These are phyloP conservation scores for Zasmidium citrigriseum DNA, from an alignment of 2,329 filamentous ascomycete genomes.

Conservation along the genomic window DNA sequence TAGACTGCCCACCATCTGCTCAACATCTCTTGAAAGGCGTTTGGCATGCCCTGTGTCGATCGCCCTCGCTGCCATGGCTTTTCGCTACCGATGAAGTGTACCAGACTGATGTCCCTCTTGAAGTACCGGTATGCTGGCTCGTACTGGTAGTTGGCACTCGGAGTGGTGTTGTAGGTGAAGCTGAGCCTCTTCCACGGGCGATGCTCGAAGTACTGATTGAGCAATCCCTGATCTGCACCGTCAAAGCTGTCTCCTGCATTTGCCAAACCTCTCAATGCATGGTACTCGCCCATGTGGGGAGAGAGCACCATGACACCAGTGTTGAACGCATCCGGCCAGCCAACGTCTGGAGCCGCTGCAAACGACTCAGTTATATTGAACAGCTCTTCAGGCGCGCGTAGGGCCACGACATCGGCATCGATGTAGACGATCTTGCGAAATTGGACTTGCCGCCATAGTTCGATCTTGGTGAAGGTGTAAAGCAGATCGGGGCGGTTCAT, in stretches of 20 bases:
- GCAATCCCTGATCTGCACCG: constrained; percentile 89
- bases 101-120: constrained; percentile 82
- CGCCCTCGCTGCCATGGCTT: constrained; percentile 73
- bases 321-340: constrained; percentile 98
- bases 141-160: constrained; percentile 96
- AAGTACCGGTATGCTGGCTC: constrained; percentile 92
- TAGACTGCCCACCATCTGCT: constrained; percentile 94
- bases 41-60: constrained; percentile 51
- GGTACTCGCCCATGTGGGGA: constrained; percentile 84
- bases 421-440: constrained; percentile 93
- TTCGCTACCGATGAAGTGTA: constrained; percentile 89
- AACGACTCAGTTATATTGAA: constrained; percentile 67
- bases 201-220: constrained; percentile 91
- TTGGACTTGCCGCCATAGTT: constrained; percentile 86
- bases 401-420: constrained; percentile 89
- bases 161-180: constrained; percentile 97
- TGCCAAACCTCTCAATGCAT: constrained; percentile 80
- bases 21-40: constrained; percentile 79
- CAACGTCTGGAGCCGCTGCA: constrained; percentile 85
- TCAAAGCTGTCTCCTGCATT: constrained; percentile 90
- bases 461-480: constrained; percentile 94
- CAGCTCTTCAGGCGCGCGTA: constrained; percentile 89
- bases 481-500: constrained; percentile 91
- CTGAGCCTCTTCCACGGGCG: constrained; percentile 78
- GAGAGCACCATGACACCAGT: constrained; percentile 92